These are phyloP conservation scores for Pseudogymnoascus sp. DNA, from an alignment of 2,329 filamentous ascomycete genomes.

Conservation along the genomic window DNA sequence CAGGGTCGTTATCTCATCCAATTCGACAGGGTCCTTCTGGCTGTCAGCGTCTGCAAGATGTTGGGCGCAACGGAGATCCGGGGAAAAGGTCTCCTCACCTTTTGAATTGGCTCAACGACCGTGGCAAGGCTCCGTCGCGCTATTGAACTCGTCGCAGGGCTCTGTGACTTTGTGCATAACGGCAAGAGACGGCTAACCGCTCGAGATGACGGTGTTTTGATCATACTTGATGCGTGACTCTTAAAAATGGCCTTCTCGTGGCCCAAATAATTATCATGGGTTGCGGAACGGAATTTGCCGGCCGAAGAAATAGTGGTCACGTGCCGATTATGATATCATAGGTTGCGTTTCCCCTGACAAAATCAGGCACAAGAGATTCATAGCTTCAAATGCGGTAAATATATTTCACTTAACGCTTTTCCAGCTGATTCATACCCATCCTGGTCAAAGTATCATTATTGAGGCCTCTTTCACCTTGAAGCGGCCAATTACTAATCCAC, in stretches of 20 bases:
- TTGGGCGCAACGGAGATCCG: conserved; percentile 5
- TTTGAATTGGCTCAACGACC: conserved; percentile 28
- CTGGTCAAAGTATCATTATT: no score
- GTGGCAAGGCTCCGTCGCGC: conserved; percentile 27
- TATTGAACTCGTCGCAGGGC: conserved; percentile 21
- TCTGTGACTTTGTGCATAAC: conserved; percentile 15
- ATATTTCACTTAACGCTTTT: no score
- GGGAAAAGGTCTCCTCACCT: conserved; percentile 19
- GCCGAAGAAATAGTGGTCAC: neutral
- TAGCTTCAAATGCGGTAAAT: no score
- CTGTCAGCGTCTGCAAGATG: neutral
- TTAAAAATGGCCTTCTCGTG: neutral
- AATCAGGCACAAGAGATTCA: neutral
- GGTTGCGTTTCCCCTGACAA: neutral
- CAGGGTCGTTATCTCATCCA: conserved; percentile 81
- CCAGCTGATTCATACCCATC: no score
- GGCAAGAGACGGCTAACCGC: conserved; percentile 20
- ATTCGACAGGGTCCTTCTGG: conserved; percentile 69
- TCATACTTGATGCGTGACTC: conserved; percentile 22
- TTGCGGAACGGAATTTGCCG: neutral
- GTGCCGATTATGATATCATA: neutral
- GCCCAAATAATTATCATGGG: conserved; percentile 7
- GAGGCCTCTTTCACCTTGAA: no score
- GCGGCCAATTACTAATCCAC: no score
- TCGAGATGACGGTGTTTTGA: conserved; percentile 25